Evolutionary conservation across 129 eudicot genomes (phyloP).

Genomic region (Helianthus tuberosus): DNA sequence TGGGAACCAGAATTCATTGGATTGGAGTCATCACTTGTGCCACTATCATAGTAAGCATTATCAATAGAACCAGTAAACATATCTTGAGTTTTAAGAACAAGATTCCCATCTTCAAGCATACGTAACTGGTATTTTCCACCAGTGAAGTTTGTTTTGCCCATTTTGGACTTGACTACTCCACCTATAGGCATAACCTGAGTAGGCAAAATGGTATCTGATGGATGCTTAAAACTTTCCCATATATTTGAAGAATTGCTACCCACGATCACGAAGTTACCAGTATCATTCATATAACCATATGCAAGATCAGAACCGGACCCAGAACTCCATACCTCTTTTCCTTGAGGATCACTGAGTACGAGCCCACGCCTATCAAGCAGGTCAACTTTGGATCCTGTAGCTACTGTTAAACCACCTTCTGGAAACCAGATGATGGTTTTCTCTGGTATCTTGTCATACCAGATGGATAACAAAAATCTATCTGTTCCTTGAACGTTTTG

Average conservation of each 20-base stretch:
- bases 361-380: slow-evolving; percentile 12
- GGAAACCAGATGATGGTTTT: slow-evolving; percentile 39
- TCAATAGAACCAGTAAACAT: neutral
- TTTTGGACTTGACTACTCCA: slow-evolving; percentile 21
- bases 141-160: slow-evolving; percentile 25
- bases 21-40: slow-evolving; percentile 18
- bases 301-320: neutral
- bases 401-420: neutral
- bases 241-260: neutral
- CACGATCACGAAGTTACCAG: slow-evolving; percentile 22
- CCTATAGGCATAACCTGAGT: slow-evolving; percentile 25
- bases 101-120: slow-evolving; percentile 36
- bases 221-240: slow-evolving; percentile 44
- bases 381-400: slow-evolving; percentile 34
- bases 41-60: slow-evolving; percentile 22
- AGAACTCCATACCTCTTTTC: slow-evolving; percentile 12
- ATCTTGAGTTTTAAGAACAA: slow-evolving; percentile 37
- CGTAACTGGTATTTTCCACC: slow-evolving; percentile 41
- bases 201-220: slow-evolving; percentile 42
- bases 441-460: slow-evolving; percentile 36
- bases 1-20: slow-evolving; percentile 23
- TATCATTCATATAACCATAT: slow-evolving; percentile 26
- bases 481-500: slow-evolving; percentile 14
- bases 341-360: slow-evolving; percentile 31
- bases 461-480: slow-evolving; percentile 35